Evolutionary conservation across 2,329 filamentous ascomycete species (phyloP).

Genomic region (Capronia epimyces): DNA sequence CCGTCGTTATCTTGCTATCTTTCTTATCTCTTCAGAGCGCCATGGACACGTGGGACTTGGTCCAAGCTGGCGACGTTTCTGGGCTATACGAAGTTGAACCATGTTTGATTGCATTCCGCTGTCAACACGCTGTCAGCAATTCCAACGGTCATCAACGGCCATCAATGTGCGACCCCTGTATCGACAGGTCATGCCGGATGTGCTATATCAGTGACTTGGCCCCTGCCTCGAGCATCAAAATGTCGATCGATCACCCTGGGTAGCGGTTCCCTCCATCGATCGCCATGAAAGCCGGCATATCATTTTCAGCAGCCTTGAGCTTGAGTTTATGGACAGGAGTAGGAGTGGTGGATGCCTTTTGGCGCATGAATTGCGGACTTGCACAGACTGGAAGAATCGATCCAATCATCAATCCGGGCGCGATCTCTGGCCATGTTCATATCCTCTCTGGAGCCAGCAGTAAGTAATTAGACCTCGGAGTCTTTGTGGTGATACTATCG

Average conservation of each 20-base stretch:
- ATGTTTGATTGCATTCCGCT: not conserved
- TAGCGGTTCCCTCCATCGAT: not conserved
- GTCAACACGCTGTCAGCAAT: not conserved
- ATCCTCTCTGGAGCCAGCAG: slow-evolving; percentile 32
- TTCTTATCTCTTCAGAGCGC: no score
- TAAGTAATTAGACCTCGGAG: slow-evolving; percentile 44
- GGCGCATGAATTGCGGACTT: slow-evolving; percentile 77
- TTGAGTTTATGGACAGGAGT: not conserved
- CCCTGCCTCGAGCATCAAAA: not conserved
- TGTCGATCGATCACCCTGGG: not conserved
- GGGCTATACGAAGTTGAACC: no score
- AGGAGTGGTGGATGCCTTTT: slow-evolving; percentile 63
- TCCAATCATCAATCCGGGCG: slow-evolving; percentile 62
- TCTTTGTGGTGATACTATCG: not conserved
- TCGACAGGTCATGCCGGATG: not conserved
- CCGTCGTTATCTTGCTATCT: no score
- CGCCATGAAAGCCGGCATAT: slow-evolving; percentile 6
- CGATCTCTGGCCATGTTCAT: slow-evolving; percentile 39
- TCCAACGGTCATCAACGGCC: not conserved
- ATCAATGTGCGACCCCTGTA: not conserved
- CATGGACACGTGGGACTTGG: no score
- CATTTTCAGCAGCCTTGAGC: slow-evolving; percentile 4
- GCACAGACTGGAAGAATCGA: slow-evolving; percentile 67
- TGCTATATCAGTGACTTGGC: not conserved
- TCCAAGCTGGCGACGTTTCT: no score